Base-by-base conservation (phyloP, 2,329 filamentous ascomycete genomes). In the Cladosporium austrohemisphaericum region DNA sequence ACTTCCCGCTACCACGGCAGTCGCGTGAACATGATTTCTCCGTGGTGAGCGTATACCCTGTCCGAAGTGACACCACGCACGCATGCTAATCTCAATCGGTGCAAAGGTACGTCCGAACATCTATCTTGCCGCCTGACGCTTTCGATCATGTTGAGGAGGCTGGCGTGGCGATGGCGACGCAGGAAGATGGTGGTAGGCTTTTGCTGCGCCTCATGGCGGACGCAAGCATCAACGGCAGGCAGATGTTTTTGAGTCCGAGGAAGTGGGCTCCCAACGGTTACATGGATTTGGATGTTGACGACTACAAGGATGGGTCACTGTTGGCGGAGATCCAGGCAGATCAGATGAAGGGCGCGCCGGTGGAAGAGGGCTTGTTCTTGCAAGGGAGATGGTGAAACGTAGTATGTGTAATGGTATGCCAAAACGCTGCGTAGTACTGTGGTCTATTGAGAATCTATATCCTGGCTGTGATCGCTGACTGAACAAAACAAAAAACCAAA, bases 1-100 rank as follows among this genome's bases (percentile, higher is more conserved):
- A 67, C 64, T 5, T 33, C 44, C 13, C 54, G 61, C 3, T 64
- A 58, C 47, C 59, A 61, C 32, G 58, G 66, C 3, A 67, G 62
- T 46, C 62, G 69, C 0, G 61, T 71, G 3, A 69, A 68, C 41
- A 52, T 67, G 20, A 66, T 70, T 29, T 65, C 64, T 3, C 68
- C 68, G 3, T 69, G 66, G 68, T 69, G 52, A 28, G 53, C n/a
- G n/a, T n/a, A n/a, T n/a, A n/a, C n/a, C n/a, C n/a, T n/a, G n/a
- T n/a, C n/a, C 31, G 31, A 3, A 35, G 18, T 18, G 6, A 5
- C 25, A 31, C 11, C n/a, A 8, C 14, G 10, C 11, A 14, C 35
- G 9, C 4, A 31, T 20, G 3, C 25, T 18, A 6, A 11, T 26
- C 25, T 18, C 19, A 9, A 7, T 41, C 23, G 16, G 10, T 37